These are phyloP conservation scores for Acanthamoeba healyi DNA, from an alignment of 208 protist species.

Conservation along the genomic window DNA sequence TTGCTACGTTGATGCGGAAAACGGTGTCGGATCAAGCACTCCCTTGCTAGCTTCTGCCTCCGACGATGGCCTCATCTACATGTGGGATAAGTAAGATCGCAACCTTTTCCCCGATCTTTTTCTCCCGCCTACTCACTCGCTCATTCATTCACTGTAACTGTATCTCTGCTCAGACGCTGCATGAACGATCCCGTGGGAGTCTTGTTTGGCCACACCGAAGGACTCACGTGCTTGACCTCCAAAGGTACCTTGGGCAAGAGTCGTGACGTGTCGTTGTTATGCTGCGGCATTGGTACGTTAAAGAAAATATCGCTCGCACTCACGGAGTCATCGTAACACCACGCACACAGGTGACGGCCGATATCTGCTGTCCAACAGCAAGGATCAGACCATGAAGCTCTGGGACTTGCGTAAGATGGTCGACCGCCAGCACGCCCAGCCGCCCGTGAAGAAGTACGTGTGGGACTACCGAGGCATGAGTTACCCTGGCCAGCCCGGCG, in stretches of 20 bases:
- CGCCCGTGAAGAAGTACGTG: background rate
- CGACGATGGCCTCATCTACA: slow-evolving; percentile 44
- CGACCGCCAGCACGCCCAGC: background rate
- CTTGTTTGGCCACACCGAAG: slow-evolving; percentile 44
- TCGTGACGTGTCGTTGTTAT: background rate
- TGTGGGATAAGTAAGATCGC: slow-evolving; percentile 41
- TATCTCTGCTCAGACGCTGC: background rate
- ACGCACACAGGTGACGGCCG: slow-evolving; percentile 60
- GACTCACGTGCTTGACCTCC: background rate
- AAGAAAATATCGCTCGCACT: background rate
- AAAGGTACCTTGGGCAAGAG: background rate
- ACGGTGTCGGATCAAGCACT: background rate
- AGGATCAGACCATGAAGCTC: slow-evolving; percentile 69
- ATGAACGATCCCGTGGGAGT: background rate
- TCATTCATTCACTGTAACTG: background rate
- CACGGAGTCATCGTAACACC: background rate
- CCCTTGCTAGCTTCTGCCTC: background rate
- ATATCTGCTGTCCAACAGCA: slow-evolving; percentile 62
- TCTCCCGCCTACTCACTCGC: background rate
- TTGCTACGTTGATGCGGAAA: background rate
- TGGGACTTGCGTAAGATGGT: slow-evolving; percentile 47
- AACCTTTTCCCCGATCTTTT: too few relatives aligned
- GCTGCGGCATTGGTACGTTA: background rate
- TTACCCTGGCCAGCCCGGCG: slow-evolving; percentile 26
- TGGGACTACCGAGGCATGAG: slow-evolving; percentile 61